phyloP scores from a whole-genome alignment of 768 basidiomycete genomes.

The Leccinum arenicola region DNA sequence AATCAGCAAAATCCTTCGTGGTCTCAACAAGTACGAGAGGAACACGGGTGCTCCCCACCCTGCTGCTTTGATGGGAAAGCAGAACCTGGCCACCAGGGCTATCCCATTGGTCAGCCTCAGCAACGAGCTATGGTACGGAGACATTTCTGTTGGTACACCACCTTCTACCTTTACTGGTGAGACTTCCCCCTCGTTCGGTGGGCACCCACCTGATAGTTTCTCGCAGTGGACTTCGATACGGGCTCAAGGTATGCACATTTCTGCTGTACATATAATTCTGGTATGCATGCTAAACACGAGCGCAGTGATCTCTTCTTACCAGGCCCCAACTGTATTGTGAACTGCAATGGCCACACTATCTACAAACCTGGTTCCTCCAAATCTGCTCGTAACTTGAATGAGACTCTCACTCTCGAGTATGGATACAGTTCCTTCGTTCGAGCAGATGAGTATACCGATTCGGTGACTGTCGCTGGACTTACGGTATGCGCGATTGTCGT shows the following conservation, averaged over 20 bases:
- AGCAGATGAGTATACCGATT: constrained; percentile 12
- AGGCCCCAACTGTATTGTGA: constrained; percentile 17
- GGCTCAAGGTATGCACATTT: constrained; percentile 12
- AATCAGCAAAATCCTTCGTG: constrained; percentile 3
- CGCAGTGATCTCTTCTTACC: constrained; percentile 30
- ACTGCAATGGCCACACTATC: constrained; percentile 29
- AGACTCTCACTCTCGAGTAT: background rate
- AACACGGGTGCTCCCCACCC: constrained; percentile 2
- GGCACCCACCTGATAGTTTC: background rate
- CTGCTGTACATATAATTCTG: background rate
- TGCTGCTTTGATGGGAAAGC: background rate
- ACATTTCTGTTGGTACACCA: constrained; percentile 9
- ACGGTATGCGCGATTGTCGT: background rate
- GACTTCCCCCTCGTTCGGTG: too few species aligned
- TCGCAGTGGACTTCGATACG: background rate
- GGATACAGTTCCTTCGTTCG: background rate
- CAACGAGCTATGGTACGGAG: constrained; percentile 9
- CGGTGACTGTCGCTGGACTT: constrained; percentile 10
- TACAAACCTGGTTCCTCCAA: constrained; percentile 28
- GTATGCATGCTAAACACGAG: background rate
- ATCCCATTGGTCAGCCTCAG: background rate
- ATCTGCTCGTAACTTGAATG: constrained; percentile 1
- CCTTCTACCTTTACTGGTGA: background rate
- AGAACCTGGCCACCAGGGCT: background rate
- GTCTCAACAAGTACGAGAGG: background rate